Conservation (phyloP, 1,284 basidiomycete species). For the Fomitopsis betulina region DNA sequence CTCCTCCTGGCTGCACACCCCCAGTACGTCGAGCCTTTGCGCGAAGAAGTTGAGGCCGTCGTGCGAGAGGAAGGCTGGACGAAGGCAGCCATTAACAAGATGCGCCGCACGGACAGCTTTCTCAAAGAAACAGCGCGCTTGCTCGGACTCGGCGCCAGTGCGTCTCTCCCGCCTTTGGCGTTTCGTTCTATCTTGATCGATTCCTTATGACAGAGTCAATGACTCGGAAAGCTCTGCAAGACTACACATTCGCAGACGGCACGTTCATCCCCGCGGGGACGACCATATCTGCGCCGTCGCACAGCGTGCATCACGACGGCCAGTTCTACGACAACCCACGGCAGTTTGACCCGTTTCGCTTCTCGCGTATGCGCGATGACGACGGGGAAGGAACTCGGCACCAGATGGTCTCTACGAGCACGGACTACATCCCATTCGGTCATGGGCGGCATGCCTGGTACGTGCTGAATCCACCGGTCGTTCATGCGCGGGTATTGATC, state of each 20-base stretch:
- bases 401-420: conserved; percentile 19
- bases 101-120: conserved; percentile 25
- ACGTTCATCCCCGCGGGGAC: conserved; percentile 36
- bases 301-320: conserved; percentile 11
- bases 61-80: conserved; percentile 17
- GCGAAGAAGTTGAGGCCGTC: conserved; percentile 19
- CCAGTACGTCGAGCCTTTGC: conserved; percentile 16
- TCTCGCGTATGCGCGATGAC: conserved; percentile 11
- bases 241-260: conserved; percentile 39
- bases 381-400: conserved; percentile 21
- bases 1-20: conserved; percentile 20
- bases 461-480: not conserved
- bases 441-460: conserved; percentile 26
- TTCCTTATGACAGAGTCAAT: conserved; percentile 24
- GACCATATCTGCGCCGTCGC: conserved; percentile 27
- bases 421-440: conserved; percentile 23
- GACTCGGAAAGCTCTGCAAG: conserved; percentile 30
- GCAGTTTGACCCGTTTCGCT: conserved; percentile 10
- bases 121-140: conserved; percentile 17
- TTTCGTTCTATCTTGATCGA: not conserved
- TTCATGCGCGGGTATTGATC: not conserved
- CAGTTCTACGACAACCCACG: conserved; percentile 9
- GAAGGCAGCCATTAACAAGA: conserved; percentile 18
- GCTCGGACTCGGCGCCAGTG: conserved; percentile 6
- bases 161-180: not conserved